Evolutionary conservation across 495 filamentous ascomycete genomes (phyloP), one percentile per base, ranked within the genome.

Genomic region (Glonium stellatum): DNA sequence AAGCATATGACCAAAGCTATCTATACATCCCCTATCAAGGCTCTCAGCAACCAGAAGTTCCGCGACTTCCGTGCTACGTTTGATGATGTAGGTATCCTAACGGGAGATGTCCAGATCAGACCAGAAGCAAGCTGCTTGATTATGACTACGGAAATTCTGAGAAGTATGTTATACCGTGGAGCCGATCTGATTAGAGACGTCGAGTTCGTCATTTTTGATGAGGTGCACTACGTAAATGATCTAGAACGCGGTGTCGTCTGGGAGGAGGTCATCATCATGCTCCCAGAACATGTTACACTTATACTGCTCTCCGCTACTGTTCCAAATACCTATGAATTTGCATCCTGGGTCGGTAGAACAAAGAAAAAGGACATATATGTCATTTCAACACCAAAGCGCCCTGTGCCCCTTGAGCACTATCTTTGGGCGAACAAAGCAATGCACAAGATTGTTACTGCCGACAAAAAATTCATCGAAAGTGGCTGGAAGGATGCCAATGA

Each of bases 191-290:
- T 98, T 55, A 83, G 93, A 59, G 93, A 98, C 71, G 95, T 98
- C 34, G 93, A 98, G 64, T 98, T 95, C 72, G 95, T 98, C 63
- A 96, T 98, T 57, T 98, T 98, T 66, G 93, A 98, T 68, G 93
- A 98, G 71, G 93, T 98, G 4, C 93, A 98, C 73, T 98, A 98
- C 71, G 93, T 98, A 49, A 98, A 98, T 67, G 93, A 98, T 68
- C 79, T 84, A n/a, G 93, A 98, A 76, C 82, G 93, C 70, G 93
- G 93, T 62, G 93, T 98, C 0, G 93, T 98, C 8, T 98, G 93
- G 93, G 93, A 98, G 74, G 93, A 98, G 72, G 93, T 98, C 61
- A 98, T 98, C 69, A 98, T 98, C 69, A 97, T 98, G 95, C 82
- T 97, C 50, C 93, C 93, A 4, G 91, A 92, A 67, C 93, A 97